Base-by-base conservation (phyloP, 441 rosid species). In the Erodium texanum region DNA sequence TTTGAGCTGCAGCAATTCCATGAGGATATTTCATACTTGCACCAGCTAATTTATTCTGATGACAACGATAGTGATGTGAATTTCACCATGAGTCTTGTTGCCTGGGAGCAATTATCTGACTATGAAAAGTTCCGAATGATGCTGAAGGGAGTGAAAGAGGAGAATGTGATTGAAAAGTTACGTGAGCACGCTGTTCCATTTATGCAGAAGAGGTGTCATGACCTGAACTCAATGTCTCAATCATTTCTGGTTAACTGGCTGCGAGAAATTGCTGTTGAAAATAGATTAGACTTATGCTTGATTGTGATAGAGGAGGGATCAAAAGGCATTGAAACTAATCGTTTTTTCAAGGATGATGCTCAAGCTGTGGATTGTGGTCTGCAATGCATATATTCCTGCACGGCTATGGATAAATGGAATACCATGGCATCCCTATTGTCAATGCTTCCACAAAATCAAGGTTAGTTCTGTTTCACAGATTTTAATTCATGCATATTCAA, bases 221-320 rank as follows among this genome's bases (percentile, higher is more conserved):
- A 66, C 66, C 43, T 65, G 54, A 68, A 69, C 66, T 74, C 80
- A 62, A 72, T 64, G 65, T 59, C 67, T 52, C 75, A 83, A 63
- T 85, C 97, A 36, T 92, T 87, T 83, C 82, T 95, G 67, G 89
- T 87, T 74, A 85, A 84, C 78, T 95, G 99, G 98, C 83, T 95
- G 68, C 87, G 82, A 86, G 97, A 92, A 84, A 82, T 85, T 66
- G 89, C 98, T 76, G 66, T 69, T 41, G 95, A 80, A 76, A 90
- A 84, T 73, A 87, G 84, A 71, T 69, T 92, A 71, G 97, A 92
- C 68, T 72, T 92, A 67, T 87, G 95, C 85, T 82, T 83, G 87
- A 78, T 78, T 69, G 93, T 90, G 71, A 82, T 95, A 23, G 97
- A 87, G 59, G 99, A 89, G 86, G 97, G 96, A 66, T 90, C 96